Conservation (phyloP, 2,329 filamentous ascomycete genomes). For the Fusarium pseudograminearum region DNA sequence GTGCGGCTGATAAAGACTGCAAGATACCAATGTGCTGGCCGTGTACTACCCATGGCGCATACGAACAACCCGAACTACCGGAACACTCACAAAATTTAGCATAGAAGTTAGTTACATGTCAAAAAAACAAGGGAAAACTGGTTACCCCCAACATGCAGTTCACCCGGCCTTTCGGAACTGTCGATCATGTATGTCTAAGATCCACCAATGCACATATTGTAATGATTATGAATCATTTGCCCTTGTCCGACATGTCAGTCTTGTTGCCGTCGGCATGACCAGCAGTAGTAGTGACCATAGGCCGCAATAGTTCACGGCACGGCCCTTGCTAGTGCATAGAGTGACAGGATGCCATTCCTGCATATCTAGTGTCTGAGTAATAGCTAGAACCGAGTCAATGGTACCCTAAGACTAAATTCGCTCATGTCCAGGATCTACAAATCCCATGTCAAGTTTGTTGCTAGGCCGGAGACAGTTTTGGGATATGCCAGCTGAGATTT, state of each 20-base stretch:
- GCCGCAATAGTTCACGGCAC: neutral
- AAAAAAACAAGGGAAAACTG: neutral
- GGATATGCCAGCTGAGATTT: neutral
- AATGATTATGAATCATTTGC: neutral
- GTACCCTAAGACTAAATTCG: neutral
- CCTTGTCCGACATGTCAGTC: neutral
- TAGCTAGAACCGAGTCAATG: neutral
- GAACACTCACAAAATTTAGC: neutral
- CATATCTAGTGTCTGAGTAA: neutral
- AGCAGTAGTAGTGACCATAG: neutral
- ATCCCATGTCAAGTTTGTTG: too few species aligned
- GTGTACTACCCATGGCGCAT: neutral
- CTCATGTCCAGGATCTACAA: neutral
- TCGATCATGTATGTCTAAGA: neutral
- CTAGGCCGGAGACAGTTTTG: neutral
- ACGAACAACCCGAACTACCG: neutral
- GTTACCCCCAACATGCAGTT: neutral
- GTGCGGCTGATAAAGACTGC: neutral
- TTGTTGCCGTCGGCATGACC: neutral
- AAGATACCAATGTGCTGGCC: neutral
- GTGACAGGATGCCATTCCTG: neutral
- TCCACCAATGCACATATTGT: neutral
- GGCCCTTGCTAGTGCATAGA: neutral
- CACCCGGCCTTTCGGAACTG: neutral
- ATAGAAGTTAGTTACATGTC: neutral